These are phyloP conservation scores for Zygoascus bituminiphila DNA, from an alignment of 805 yeast genomes.

Conservation along the genomic window DNA sequence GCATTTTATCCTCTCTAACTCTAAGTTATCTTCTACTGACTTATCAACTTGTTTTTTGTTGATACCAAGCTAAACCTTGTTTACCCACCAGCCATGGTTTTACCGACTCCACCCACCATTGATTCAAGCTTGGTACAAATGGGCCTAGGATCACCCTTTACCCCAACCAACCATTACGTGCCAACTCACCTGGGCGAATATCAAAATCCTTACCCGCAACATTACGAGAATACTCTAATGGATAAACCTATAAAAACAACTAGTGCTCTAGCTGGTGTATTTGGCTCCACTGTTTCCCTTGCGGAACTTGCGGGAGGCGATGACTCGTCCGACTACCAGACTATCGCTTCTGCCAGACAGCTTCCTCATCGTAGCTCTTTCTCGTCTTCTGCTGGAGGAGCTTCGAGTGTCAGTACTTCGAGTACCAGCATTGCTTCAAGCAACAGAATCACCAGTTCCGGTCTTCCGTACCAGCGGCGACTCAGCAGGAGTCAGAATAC, in stretches of 20 bases:
- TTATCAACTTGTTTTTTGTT: no score
- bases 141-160: no score
- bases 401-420: background rate
- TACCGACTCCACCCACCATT: no score
- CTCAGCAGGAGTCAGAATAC: background rate
- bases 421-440: background rate
- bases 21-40: no score
- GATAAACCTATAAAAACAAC: slow-evolving; percentile 11
- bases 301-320: slow-evolving; percentile 30
- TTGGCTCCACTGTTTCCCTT: slow-evolving; percentile 32
- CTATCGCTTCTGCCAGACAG: background rate
- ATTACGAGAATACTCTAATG: no score
- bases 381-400: background rate
- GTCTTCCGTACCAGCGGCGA: background rate
- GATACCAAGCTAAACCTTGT: no score
- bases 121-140: no score
- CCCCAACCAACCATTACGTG: no score
- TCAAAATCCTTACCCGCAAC: no score
- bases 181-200: no score
- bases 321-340: slow-evolving; percentile 1
- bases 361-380: background rate
- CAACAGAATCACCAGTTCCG: background rate
- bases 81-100: no score
- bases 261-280: slow-evolving; percentile 31
- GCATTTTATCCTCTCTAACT: no score